Evolutionary conservation across 352 stramenopile genomes (phyloP).

Genomic region (Phytophthora boehmeriae): DNA sequence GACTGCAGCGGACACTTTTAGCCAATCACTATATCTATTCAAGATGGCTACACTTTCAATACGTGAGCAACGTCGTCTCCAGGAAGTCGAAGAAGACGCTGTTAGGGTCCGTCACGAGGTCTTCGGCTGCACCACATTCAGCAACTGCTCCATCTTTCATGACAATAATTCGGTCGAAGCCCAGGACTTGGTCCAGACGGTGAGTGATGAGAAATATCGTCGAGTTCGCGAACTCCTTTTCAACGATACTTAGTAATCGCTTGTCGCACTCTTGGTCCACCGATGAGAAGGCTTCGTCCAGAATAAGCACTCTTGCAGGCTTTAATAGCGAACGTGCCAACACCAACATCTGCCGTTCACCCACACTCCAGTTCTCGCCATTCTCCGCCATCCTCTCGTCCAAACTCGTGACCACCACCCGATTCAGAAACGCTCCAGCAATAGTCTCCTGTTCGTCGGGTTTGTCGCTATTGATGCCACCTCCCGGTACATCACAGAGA

Average conservation of each 20-base stretch:
- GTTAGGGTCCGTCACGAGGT: constrained; percentile 62
- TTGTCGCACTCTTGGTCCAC: constrained; percentile 65
- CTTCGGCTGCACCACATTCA: constrained; percentile 82
- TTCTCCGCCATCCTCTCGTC: constrained; percentile 69
- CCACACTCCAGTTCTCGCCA: constrained; percentile 95
- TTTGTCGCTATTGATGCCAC: constrained; percentile 62
- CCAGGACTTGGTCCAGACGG: constrained; percentile 93
- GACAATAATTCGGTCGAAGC: constrained; percentile 87
- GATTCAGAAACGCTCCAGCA: constrained; percentile 22
- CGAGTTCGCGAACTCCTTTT: constrained; percentile 86
- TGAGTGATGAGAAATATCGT: constrained; percentile 97
- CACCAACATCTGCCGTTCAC: constrained; percentile 96
- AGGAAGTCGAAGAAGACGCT: constrained; percentile 50
- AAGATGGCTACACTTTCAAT: constrained; percentile 8
- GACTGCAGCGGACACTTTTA: no score
- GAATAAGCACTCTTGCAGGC: constrained; percentile 90
- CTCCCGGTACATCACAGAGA: constrained; percentile 65
- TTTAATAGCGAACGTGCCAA: constrained; percentile 90
- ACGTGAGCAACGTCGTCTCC: constrained; percentile 43
- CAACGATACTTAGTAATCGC: constrained; percentile 48
- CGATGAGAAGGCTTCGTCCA: constrained; percentile 77
- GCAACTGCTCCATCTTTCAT: constrained; percentile 72
- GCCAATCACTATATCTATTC: no score
- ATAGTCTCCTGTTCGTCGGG: constrained; percentile 20
- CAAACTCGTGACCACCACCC: constrained; percentile 33